Evolutionary conservation across 2,329 filamentous ascomycete genomes (phyloP).

Genomic region (Aspergillus vadensis): DNA sequence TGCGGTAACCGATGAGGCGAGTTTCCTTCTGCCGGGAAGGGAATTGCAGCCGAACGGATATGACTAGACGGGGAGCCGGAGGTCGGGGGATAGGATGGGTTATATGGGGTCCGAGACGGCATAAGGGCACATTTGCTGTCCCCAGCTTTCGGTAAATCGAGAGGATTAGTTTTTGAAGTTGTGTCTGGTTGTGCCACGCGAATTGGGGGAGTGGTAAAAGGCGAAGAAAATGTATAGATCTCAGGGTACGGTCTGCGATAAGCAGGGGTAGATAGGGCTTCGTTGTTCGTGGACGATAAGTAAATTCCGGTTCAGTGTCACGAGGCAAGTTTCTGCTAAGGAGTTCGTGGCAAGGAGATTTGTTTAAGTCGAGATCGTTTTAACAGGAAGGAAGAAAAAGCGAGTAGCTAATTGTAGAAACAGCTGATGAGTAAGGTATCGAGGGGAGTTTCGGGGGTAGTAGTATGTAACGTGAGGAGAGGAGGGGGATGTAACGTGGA

Average conservation of each 20-base stretch:
- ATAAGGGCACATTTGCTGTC: conserved; percentile 38
- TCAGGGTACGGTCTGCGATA: no score
- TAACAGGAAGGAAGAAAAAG: neutral
- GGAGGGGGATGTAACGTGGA: conserved; percentile 2
- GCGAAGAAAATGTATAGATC: neutral
- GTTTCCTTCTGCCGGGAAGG: conserved; percentile 22
- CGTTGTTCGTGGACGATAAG: neutral
- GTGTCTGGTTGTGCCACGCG: neutral
- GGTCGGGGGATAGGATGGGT: conserved; percentile 31
- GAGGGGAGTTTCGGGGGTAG: neutral
- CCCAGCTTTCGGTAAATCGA: neutral
- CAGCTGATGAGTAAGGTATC: neutral
- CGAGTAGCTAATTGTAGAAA: neutral
- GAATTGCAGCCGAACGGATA: conserved; percentile 19
- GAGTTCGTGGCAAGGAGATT: no score
- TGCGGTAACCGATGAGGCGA: conserved; percentile 26
- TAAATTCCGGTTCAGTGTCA: neutral
- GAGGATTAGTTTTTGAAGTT: neutral
- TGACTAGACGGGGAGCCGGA: conserved; percentile 26
- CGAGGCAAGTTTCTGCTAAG: neutral
- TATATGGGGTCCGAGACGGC: conserved; percentile 38
- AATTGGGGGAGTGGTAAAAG: neutral
- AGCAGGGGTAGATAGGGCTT: neutral
- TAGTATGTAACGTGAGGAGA: conserved; percentile 11
- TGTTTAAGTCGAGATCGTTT: no score